Base-by-base conservation (phyloP, 225 moss, liverwort and hornwort genomes). In the Physcomitrellopsis africana region DNA sequence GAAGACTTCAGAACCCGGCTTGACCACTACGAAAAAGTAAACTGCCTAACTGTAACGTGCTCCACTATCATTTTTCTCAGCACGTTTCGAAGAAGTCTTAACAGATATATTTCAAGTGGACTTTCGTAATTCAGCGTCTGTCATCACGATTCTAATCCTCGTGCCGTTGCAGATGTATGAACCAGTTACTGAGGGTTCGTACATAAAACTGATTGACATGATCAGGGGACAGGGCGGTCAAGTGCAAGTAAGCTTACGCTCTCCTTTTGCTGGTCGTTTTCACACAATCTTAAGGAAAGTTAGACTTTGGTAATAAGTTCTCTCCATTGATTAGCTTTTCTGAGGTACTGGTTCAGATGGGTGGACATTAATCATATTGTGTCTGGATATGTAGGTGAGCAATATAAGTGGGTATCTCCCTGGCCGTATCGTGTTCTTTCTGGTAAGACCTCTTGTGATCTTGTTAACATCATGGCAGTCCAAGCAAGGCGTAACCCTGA, bases 361-460 rank as follows among this genome's bases (percentile, higher is more conserved):
- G 17, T 63, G 51, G 37, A 62, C 51, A 10, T 62, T 27, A 15
- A 63, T 63, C 29, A 49, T 60, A 19, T 51, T 51, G 14, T 32
- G 13, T 73, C 16, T 16, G 60, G 20, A 26, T 63, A 43, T 78
- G 78, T 82, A 93, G 92, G 90, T 93, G 49, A 93, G 83, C 80
- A 90, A 90, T 62, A 90, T 93, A 74, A 93, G 93, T 76, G 93
- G 93, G 65, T 93, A 93, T 58, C 80, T 93, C 58, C 93, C 93
- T 68, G 90, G 93, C 55, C 90, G 93, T 11, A 93, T 93, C 60
- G 90, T 93, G 20, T 93, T 93, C 77, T 93, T 93, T 72, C 80
- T 93, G 93, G 93, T 92, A 83, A 67, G 92, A 51, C 18, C 22
- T 43, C 52, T 54, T 24, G 9, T 19, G 13, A 10, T 23, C 54